Evolutionary conservation across 2,329 filamentous ascomycete species (phyloP), one percentile per base, ranked within the genome.

Genomic region (Phyllosticta paracitricarpa): DNA sequence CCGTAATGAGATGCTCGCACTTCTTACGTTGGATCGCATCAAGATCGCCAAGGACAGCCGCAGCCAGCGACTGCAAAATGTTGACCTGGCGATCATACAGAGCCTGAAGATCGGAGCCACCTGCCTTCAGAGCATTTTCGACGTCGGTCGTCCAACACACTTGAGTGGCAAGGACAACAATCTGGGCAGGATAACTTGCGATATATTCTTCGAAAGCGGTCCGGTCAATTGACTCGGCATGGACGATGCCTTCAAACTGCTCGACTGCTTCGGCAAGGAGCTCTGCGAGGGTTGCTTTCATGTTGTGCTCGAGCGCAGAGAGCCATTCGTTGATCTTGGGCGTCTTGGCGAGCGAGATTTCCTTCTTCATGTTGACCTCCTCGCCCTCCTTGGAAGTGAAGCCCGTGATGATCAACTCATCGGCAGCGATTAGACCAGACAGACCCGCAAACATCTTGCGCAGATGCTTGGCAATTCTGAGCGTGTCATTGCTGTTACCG

Each of bases 401-500:
- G 6, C 91, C 93, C 26, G 88, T 87, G 65, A 99, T 97, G 64
- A 90, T 85, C 26, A 86, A 85, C 68, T 97, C 89, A 60, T 97
- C 91, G 66, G 96, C 91, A 80, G 97, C 93, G 52, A 92, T 80
- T 40, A 99, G 82, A 3, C 94, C 94, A 4, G 88, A 93, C 56
- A 99, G 81, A 64, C 94, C 94, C 65, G 95, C 94, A 79, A 99
- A 99, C 94, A 99, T 99, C 81, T 99, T 99, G 74, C 96, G 93
- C 80, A 99, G 91, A 78, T 99, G 95, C 74, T 99, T 99, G 51
- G 94, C 91, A 66, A 99, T 95, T 60, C 94, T 91, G 63, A 94
- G 78, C 9, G 93, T 96, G 70, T 99, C 94, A 70, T 97, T 97
- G 77, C 93, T 97, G 75, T 99, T 99, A 72, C 94, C 94, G 66